A percentile compares a stretch with the other conserved stretches of the same genome.
These are phyloP conservation scores for Pestalotiopsis sp. DNA, from an alignment of 2,329 filamentous ascomycete genomes.

Conservation along the genomic window DNA sequence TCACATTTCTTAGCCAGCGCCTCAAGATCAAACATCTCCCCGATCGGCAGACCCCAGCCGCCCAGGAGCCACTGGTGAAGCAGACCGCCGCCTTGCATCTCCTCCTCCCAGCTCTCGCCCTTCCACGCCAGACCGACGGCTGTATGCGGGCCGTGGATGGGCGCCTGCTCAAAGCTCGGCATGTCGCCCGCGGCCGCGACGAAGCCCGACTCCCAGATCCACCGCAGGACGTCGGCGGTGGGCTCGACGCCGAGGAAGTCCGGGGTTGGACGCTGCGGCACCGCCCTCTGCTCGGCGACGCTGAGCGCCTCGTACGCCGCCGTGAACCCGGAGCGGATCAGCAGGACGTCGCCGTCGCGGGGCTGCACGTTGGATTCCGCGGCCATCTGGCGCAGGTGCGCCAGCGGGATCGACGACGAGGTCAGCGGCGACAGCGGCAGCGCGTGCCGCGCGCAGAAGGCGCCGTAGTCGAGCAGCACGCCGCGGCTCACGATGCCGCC, in stretches of 20 bases:
- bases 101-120: constrained; percentile 8
- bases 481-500: constrained; percentile 44
- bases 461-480: constrained; percentile 44
- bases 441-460: constrained; percentile 13
- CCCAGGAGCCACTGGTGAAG: constrained; percentile 43
- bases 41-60: constrained; percentile 53
- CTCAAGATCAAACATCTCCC: constrained; percentile 49
- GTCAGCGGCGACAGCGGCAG: constrained; percentile 14
- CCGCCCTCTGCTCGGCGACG: constrained; percentile 20
- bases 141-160: constrained; percentile 32
- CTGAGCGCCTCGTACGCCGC: constrained; percentile 28
- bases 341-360: constrained; percentile 36
- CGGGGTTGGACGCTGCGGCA: constrained; percentile 26
- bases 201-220: constrained; percentile 47
- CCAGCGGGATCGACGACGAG: constrained; percentile 10
- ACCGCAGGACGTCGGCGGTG: constrained; percentile 34
- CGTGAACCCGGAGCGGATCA: constrained; percentile 37
- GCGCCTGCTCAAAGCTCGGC: constrained; percentile 43
- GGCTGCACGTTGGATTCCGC: constrained; percentile 33
- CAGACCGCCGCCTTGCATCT: constrained; percentile 7
- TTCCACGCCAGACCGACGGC: constrained; percentile 13
- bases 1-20: constrained; percentile 33
- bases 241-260: constrained; percentile 40
- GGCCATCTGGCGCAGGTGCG: constrained; percentile 34
- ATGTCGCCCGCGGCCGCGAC: constrained; percentile 44